Evolutionary conservation across 1,284 basidiomycete genomes (phyloP), one percentile per base, ranked within the genome.

Genomic region (Vanrija humicola): DNA sequence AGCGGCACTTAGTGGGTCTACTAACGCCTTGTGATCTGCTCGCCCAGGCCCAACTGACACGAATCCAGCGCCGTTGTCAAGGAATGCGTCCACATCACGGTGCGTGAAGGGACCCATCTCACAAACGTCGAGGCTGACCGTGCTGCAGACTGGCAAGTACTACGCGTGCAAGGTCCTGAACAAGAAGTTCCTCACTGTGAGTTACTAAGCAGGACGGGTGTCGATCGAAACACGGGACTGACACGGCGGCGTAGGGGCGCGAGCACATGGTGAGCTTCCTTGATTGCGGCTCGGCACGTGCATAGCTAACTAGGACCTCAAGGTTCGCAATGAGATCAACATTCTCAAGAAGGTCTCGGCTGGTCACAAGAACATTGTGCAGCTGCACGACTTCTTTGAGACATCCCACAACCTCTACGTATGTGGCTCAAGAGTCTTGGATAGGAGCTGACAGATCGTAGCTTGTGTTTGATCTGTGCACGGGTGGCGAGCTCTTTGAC

Each of bases 311-410:
- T 9, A 16, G 12, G 26, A 43, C 9, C 10, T 50, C 16, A 15
- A 94, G 90, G 90, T 97, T 53, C 85, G 95, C 52, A 98, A 98
- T 69, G 95, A 98, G 78, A 98, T 98, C 66, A 84, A 88, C 6
- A 93, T 98, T 6, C 81, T 98, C 67, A 98, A 98, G 79, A 84
- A 86, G 65, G 87, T 98, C 47, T 98, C 95, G 14, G 92, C 88
- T 56, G 91, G 92, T 7, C 85, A 98, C 77, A 77, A 74, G 23
- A 94, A 95, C 75, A 88, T 94, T 61, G 90, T 94, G 51, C 90
- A 89, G 12, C 80, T 97, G 34, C 89, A 94, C 73, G 95, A 98
- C 76, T 98, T 98, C 79, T 98, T 98, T 70, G 95, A 98, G 87
- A 97, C 93, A 26, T 81, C 89, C 25, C 90, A 96, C 78, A 97